Base-by-base conservation (phyloP, 495 filamentous ascomycete genomes). In the Parathielavia hyrcaniae region DNA sequence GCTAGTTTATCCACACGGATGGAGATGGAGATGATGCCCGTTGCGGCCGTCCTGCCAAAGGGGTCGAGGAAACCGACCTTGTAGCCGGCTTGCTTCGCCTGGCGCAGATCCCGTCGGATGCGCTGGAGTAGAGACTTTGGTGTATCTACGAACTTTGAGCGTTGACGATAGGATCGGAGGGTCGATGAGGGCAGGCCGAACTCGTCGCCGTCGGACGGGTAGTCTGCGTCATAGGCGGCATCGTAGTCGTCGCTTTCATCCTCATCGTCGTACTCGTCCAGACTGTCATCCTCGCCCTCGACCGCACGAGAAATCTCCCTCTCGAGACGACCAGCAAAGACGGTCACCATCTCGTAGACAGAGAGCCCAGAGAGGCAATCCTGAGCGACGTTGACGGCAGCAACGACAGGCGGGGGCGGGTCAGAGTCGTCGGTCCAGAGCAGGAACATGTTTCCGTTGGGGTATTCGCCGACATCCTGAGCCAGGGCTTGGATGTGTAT, bases 1-100 rank as follows among this genome's bases (percentile, higher is more conserved):
- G 79, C 85, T 2, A 96, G 78, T 59, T 86, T 87, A 0, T 74
- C 71, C 49, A 90, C 79, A 1, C 83, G 84, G 46, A 86, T 79
- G 0, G 86, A 86, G 8, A 95, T 58, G 35, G 81, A 85, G 50
- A 90, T 62, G 22, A 79, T 77, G 39, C 77, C 81, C 10, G 73
- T 65, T 16, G 52, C 43, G 0, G 61, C 53, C 8, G 66, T 65
- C 17, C 77, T 68, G 5, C 75, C 64, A 11, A 82, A 65, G 10
- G 74, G 71, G 12, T 79, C 81, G 9, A 87, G 65, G 38, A 81
- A 74, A 4, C 88, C 89, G n/a, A 90, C 75, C 54, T 81, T 88
- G 71, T 90, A 92, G 0, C 90, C 91, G 14, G 86, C 83, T 2
- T 74, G 53, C 62, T 83, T 85, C 7, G 75, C 84, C 6, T 64